Base-by-base conservation (phyloP, 306 rosid genomes). In the Trichosanthes cucumerina region DNA sequence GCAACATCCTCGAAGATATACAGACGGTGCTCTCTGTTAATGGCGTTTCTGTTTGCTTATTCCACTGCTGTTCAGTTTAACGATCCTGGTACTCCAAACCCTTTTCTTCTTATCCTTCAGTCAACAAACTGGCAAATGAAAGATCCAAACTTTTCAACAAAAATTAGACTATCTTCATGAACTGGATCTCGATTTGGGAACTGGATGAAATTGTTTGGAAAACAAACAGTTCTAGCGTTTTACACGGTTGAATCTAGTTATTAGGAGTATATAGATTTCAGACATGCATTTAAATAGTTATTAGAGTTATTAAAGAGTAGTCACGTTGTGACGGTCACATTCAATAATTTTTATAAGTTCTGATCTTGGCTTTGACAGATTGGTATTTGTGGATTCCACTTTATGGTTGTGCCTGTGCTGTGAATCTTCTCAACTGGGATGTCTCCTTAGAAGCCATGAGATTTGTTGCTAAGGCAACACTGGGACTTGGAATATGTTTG, bases 361-460 rank as follows among this genome's bases (percentile, higher is more conserved):
- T 71, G 43, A 50, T 16, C 9, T 66, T 0, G 38, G 38, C 50
- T 75, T 72, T 13, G 57, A 4, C 79, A 90, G 93, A 90, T 83
- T 92, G 97, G 93, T 92, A 90, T 80, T 85, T 90, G 53, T 88
- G 95, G 97, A 78, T 88, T 83, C 91, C 88, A n/a, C 88, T 86
- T 18, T 87, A 88, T 80, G 78, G 74, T 26, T 84, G 87, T 64
- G 90, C 82, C 75, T 85, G 89, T 85, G 53, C 84, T 57, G 88
- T 90, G 46, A 88, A 82, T 80, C 89, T 86, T 80, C 66, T 87
- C 38, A 86, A 71, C 59, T 82, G 92, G 87, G 63, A 56, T 73
- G 43, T 80, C 80, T 34, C 69, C 60, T 64, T 80, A 75, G 68
- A 73, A 79, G 12, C 77, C 77, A 84, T 75, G 71, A 71, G 62